Base-by-base conservation (phyloP, 2,329 filamentous ascomycete species). In the Chrysoporthe cubensis region DNA sequence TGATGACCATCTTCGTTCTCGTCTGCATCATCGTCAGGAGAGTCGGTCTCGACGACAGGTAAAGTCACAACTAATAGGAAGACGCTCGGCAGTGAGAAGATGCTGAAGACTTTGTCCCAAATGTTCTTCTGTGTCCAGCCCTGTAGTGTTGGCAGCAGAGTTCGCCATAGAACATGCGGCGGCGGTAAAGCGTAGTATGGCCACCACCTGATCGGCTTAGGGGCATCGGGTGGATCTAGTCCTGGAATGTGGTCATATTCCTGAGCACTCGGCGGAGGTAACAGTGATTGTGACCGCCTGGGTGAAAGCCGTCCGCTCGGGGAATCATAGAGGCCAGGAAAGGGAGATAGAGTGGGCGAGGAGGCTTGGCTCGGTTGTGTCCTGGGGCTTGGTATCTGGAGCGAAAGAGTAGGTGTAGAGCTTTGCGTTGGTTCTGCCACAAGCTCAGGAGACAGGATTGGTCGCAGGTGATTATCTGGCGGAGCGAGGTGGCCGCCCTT, bases 31-130 rank as follows among this genome's bases (percentile, higher is more conserved):
- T 82, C 79, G 14, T 88, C 85, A 8, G 85, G 83, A 26, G 87
- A 84, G 54, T 87, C 85, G 1, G 87, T 87, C 74, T 98, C 95
- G 6, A 97, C 92, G 0, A 99, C 94, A 0, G 96, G 96, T 4
- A 99, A 79, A 0, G 96, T 99, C 59, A 96, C 88, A 0, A 95
- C 95, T 4, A 99, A 84, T 2, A 98, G 80, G 70, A 99, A 92
- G 48, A 99, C 93, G 73, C 91, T 96, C 1, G 94, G 92, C n/a
- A 93, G 90, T 8, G 94, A 94, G 48, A 96, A 85, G 13, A 96
- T 74, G 54, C 93, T 95, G 60, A 97, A 81, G 57, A 94, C 80
- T 75, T 92, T 94, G 73, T 95, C 94, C 88, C 90, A 93, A n/a
- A 91, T 78, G n/a, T 83, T 88, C 79, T 97, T 98, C 40, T 91